Evolutionary conservation across 805 yeast species (phyloP), one percentile per base, ranked within the genome.

Genomic region (Saccharomycopsis sp.): DNA sequence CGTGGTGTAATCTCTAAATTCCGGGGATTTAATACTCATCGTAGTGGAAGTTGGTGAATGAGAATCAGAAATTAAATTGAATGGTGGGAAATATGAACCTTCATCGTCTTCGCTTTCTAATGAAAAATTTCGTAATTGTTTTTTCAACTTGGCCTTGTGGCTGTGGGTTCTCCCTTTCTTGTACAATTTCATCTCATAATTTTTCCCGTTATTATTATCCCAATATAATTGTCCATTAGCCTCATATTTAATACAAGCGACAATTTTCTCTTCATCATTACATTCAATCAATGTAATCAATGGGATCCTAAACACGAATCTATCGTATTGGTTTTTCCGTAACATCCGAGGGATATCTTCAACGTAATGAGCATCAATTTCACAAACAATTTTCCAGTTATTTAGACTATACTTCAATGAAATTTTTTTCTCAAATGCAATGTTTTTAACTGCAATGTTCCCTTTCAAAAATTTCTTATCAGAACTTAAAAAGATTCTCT

Each of bases 371-470:
- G 89, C 83, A 34, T 77, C 78, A 26, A 81, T 73, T 57, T 84
- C 90, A 34, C 77, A 70, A 19, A 80, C 75, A 0, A 94, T 80
- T 35, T 65, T 66, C 97, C 97, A 89, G 55, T 70, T 64, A 59
- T 90, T 87, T 51, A 79, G 67, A 0, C 96, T 77, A 63, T 86
- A 89, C 44, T 88, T 70, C 13, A 85, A 72, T 13, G 76, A 72
- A 16, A 90, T 82, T 22, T 63, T 57, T 61, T 89, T 89, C 28
- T 76, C 71, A 61, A 69, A 89, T 8, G 81, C 69, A 3, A 85
- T 43, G 64, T 89, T 90, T 55, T 77, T 75, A 22, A 85, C 96
- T 2, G 90, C 85, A 38, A 89, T 68, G 43, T 79, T 79, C 1
- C 96, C 97, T 41, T 75, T 59, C 13, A 89, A 63, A 45, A 66